These are phyloP conservation scores for Tuber borchii DNA, from an alignment of 495 filamentous ascomycete species.

Conservation along the genomic window DNA sequence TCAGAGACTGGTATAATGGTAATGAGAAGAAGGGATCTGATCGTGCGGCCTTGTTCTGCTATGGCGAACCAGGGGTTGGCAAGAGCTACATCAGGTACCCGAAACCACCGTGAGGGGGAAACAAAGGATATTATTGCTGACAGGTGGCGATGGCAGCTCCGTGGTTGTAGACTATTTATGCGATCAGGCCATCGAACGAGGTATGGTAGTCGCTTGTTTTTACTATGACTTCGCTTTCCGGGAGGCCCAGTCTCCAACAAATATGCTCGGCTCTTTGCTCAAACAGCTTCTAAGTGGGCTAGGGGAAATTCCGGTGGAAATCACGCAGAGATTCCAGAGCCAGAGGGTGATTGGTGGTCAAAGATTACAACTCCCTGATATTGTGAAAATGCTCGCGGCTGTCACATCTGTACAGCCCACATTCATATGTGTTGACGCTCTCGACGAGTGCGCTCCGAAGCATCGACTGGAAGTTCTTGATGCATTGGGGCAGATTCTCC, in stretches of 20 bases:
- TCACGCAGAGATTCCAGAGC: neutral
- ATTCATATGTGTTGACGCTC: neutral
- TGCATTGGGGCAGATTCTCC: neutral
- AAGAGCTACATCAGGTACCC: neutral
- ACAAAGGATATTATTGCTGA: neutral
- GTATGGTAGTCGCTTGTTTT: neutral
- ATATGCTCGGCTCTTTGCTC: neutral
- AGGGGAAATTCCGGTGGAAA: neutral
- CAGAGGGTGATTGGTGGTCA: neutral
- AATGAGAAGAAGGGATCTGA: neutral
- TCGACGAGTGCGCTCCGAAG: neutral
- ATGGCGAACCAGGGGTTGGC: neutral
- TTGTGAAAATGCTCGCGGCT: neutral
- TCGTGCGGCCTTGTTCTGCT: neutral
- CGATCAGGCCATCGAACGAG: no score
- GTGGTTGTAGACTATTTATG: neutral
- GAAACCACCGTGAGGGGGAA: neutral
- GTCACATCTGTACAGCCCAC: neutral
- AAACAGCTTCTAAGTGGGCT: neutral
- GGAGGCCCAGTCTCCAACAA: neutral
- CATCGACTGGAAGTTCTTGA: neutral
- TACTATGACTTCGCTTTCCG: neutral
- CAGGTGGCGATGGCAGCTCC: neutral
- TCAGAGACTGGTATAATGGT: neutral
- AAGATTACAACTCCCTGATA: neutral